Evolutionary conservation across 2,329 filamentous ascomycete species (phyloP), one percentile per base, ranked within the genome.

Genomic region (Coniosporium tulheliwenetii): DNA sequence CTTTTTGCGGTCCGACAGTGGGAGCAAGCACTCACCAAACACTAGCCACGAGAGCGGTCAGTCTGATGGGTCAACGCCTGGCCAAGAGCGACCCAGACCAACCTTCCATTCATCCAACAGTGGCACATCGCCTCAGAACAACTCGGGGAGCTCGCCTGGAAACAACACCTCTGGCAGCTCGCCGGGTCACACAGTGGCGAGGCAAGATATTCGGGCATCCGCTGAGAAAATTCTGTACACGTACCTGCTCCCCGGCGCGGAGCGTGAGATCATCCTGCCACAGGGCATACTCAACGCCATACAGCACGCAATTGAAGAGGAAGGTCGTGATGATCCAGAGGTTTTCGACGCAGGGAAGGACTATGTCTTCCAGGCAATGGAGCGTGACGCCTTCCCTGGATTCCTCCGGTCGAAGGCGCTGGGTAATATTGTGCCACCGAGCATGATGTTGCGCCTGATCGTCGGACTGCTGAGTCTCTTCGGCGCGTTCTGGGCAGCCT

Each of bases 221-320:
- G 93, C 93, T 0, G 91, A 96, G 65, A 95, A 94, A 71, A 95
- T 98, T 39, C 73, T 98, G n/a, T 98, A 95, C 64, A 96, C 89
- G 1, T 98, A 91, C 56, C 70, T 98, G 5, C 75, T 98, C 2
- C 86, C 87, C 0, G 87, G 86, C n/a, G 85, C 91, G 0, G 91
- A 98, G 64, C 78, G 93, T 50, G 91, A 98, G 62, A 96, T 98
- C 50, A 86, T 87, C 37, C 73, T 98, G 5, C 89, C 91, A 0
- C 81, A 87, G 45, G 78, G 78, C 30, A 94, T 96, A 54, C 81
- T 89, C 0, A 73, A 82, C 41, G 79, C 87, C 16, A 87, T 96
- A 44, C 93, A 86, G 33, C 73, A 79, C 14, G 76, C 85, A 10
- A 93, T 98, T 47, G 91, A 98, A 62, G 81, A 89, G 50, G 79